Evolutionary conservation across 176 grass and related monocot species (phyloP).

Genomic region (Tuctoria greenei): DNA sequence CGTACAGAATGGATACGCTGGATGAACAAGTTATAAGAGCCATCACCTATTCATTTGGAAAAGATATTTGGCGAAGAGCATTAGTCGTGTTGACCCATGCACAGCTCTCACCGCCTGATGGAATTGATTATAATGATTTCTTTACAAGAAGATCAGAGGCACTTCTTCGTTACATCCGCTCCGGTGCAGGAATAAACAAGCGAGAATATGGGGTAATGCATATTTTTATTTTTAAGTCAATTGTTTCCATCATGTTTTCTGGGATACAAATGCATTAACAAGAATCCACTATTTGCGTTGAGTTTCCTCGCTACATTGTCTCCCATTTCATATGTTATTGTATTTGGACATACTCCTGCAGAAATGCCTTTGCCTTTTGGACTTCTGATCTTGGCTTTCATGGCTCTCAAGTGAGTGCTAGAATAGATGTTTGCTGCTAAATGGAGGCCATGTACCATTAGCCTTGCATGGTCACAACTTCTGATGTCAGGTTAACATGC

Average conservation of each 20-base stretch:
- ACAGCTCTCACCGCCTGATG: constrained; percentile 89
- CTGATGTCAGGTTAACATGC: background rate
- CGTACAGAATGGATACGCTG: constrained; percentile 81
- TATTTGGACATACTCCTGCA: background rate
- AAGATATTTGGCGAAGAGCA: constrained; percentile 77
- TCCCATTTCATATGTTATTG: background rate
- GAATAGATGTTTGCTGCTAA: background rate
- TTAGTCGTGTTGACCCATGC: constrained; percentile 91
- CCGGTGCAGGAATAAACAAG: constrained; percentile 63
- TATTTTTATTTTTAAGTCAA: constrained; percentile 12
- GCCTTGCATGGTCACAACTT: constrained; percentile 9
- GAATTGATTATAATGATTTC: constrained; percentile 82
- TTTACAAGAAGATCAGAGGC: constrained; percentile 70
- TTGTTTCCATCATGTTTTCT: constrained; percentile 8
- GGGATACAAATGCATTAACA: background rate
- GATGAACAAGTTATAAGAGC: constrained; percentile 79
- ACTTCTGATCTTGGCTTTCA: constrained; percentile 8
- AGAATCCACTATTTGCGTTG: background rate
- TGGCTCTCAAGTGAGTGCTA: constrained; percentile 9
- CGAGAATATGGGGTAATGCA: constrained; percentile 66
- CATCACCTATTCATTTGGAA: constrained; percentile 82
- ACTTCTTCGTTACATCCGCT: constrained; percentile 62
- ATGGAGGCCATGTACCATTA: background rate
- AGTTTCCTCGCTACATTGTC: background rate
- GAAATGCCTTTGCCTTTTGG: background rate